Evolutionary conservation across 1,284 basidiomycete genomes (phyloP), one percentile per base, ranked within the genome.

Genomic region (Heimioporus retisporus): DNA sequence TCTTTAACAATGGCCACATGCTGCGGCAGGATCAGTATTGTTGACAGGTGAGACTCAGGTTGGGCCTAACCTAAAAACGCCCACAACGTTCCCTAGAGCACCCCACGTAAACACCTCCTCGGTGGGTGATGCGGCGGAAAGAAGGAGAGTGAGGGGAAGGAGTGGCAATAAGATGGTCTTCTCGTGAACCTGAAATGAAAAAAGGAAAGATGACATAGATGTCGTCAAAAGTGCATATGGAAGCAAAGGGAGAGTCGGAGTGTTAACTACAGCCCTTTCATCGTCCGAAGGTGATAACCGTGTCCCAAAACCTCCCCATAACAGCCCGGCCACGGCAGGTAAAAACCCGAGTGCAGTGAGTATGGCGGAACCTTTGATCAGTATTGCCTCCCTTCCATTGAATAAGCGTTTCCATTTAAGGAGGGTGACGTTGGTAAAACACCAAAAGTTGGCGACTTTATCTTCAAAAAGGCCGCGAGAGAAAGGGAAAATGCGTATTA

Each of bases 381-480:
- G 84, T 6, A 82, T 67, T 0, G 71, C 6, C 35, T 80, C 76
- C 54, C 55, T 73, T n/a, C 78, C 76, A 4, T 80, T 77, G n/a
- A 85, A 82, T 4, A 86, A 79, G 82, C 85, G 77, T 55, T 88
- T 89, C 90, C 96, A 96, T 78, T 96, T 96, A 79, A 97, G 78
- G 15, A 93, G 77, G 13, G 73, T 69, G n/a, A 96, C 90, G 75
- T 96, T 95, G n/a, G 91, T 88, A 28, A 94, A 93, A 77, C 95
- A 98, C 94, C 96, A 98, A 74, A 97, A 94, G 77, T 98, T 98
- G 56, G 96, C 94, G 28, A 98, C 96, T 77, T 98, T 98, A 83
- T 98, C 96, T 78, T 98, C 96, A 73, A 98, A 98, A 8, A 98
- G 84, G 13, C 96, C 96, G 54, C 95, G 90, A 7, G 88, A 86